These are phyloP conservation scores for Dothideomycetes sp. DNA, from an alignment of 2,329 filamentous ascomycete species.

Conservation along the genomic window DNA sequence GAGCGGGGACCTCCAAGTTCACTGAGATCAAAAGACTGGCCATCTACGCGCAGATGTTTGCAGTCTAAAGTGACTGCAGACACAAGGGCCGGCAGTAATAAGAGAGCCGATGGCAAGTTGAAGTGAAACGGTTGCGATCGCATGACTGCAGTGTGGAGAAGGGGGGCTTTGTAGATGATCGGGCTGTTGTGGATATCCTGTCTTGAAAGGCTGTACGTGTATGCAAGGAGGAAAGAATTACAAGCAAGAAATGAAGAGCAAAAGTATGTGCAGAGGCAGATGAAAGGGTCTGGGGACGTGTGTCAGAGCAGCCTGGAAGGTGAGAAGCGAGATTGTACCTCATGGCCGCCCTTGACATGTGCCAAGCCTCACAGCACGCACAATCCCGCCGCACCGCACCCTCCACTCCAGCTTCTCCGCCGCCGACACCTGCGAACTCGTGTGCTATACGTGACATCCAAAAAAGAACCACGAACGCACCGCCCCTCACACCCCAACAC, in stretches of 20 bases:
- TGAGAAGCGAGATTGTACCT: background rate
- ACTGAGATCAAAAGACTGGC: slow-evolving; percentile 52
- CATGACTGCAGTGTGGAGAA: background rate
- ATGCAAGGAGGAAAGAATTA: background rate
- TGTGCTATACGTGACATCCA: too few relatives aligned
- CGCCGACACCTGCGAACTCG: too few relatives aligned
- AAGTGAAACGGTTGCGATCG: background rate
- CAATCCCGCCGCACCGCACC: too few relatives aligned
- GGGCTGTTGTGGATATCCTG: background rate
- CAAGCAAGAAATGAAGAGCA: background rate
- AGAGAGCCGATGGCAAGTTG: slow-evolving; percentile 9
- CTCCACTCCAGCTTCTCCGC: too few relatives aligned
- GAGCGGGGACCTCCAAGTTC: slow-evolving; percentile 57
- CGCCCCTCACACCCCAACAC: background rate
- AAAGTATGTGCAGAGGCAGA: too few relatives aligned
- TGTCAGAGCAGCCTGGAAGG: too few relatives aligned
- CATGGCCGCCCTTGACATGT: too few relatives aligned
- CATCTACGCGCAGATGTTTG: slow-evolving; percentile 48
- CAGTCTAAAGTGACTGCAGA: slow-evolving; percentile 47
- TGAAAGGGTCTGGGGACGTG: too few relatives aligned
- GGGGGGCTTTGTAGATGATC: background rate
- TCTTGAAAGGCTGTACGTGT: too few relatives aligned
- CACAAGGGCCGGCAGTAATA: slow-evolving; percentile 22
- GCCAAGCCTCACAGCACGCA: too few relatives aligned
- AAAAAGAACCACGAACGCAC: too few relatives aligned